Conservation (phyloP, 2,329 filamentous ascomycete species). For the Penicillium sp. region DNA sequence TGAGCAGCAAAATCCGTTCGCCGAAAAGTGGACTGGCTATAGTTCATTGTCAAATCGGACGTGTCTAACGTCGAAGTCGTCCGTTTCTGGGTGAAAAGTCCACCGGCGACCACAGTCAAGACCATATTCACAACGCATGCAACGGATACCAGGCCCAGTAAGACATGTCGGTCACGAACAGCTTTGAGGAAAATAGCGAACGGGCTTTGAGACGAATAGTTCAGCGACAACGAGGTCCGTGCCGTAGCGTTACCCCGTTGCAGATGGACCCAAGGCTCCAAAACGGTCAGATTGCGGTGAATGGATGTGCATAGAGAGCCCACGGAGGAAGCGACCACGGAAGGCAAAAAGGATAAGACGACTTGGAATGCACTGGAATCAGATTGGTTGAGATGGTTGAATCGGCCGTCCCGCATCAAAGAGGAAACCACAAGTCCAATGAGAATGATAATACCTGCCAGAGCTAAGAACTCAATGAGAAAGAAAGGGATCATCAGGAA, state of each 20-base stretch:
- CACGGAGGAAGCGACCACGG: constrained; percentile 33
- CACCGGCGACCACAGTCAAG: constrained; percentile 33
- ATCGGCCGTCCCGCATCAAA: constrained; percentile 28
- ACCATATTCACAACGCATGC: constrained; percentile 32
- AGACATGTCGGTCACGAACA: constrained; percentile 26
- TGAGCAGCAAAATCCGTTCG: constrained; percentile 33
- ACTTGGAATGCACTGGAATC: constrained; percentile 33
- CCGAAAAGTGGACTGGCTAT: constrained; percentile 29
- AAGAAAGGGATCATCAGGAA: constrained; percentile 36
- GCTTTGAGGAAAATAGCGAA: constrained; percentile 31
- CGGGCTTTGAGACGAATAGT: constrained; percentile 35
- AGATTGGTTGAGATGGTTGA: constrained; percentile 32
- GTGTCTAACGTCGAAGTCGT: constrained; percentile 27
- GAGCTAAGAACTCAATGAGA: constrained; percentile 32
- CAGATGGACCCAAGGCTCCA: constrained; percentile 37
- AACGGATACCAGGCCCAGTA: constrained; percentile 30
- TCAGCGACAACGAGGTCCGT: constrained; percentile 29
- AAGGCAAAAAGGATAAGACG: constrained; percentile 32
- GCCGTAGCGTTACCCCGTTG: constrained; percentile 31
- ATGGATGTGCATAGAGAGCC: constrained; percentile 34
- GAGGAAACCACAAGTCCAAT: constrained; percentile 32
- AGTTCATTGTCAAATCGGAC: constrained; percentile 26
- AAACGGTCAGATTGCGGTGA: constrained; percentile 33
- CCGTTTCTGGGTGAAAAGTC: constrained; percentile 34
- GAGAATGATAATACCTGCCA: constrained; percentile 31